Evolutionary conservation across 129 eudicot species (phyloP), one percentile per base, ranked within the genome.

Genomic region (Silybum marianum): DNA sequence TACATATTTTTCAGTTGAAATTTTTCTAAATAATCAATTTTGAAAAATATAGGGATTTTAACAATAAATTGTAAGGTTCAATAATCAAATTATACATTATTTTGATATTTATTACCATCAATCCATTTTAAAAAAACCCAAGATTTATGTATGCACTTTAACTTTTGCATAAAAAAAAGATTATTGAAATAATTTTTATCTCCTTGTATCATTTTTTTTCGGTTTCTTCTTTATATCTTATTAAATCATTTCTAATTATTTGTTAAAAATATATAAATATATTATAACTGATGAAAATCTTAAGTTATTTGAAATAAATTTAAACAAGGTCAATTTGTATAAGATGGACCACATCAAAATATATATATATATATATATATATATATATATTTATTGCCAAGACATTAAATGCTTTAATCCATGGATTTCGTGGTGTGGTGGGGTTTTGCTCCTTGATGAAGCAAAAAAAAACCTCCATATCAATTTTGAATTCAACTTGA

Each of bases 401-500:
- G 78, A 74, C 78, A 46, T 42, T 74, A 25, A 54, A 26, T 46
- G 25, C 71, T 28, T 76, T 11, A 36, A 76, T 76, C 36, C 71
- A 68, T 38, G 74, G 60, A 38, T 60, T 42, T 36, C 42, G 81
- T 40, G 74, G 74, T 78, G 40, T 38, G 73, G 79, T 54, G 80
- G 71, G 62, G 23, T 25, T 25, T 39, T 14, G 40, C 39, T 76
- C 80, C 80, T n/a, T 34, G 42, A 32, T 60, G 34, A 76, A 76
- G 80, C 54, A 76, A 76, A 54, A 76, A 76, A 54, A 78, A 65
- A 16, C 81, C 66, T 39, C 73, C 81, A 40, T 18, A 39, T 22
- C 21, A 23, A 65, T 78, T 66, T 78, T 39, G 42, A 78, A 38
- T 78, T 78, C 74, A 78, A 39, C 39, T 78, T 70, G 74, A 70